Evolutionary conservation across 345 rosid species (phyloP).

Genomic region (Gossypium turneri): DNA sequence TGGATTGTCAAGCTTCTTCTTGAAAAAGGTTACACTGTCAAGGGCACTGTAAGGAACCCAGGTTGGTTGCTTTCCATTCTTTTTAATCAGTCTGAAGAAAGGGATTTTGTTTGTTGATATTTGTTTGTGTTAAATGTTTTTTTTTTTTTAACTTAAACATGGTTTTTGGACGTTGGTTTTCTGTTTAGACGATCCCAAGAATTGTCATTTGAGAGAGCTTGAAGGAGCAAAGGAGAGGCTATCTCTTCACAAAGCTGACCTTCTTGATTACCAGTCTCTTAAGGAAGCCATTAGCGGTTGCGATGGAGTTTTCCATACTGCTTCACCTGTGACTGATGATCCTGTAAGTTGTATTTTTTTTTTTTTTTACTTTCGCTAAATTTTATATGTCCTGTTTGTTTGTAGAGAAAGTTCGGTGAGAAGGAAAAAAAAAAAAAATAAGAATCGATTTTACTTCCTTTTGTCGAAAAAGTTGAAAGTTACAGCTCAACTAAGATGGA

Average conservation of each 20-base stretch:
- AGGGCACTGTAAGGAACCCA: conserved; percentile 87
- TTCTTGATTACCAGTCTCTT: conserved; percentile 67
- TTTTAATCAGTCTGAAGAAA: neutral
- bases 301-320: conserved; percentile 93
- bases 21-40: conserved; percentile 73
- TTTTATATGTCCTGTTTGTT: conserved; percentile 14
- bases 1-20: conserved; percentile 89
- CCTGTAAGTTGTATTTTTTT: conserved; percentile 48
- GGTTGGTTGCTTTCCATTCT: conserved; percentile 25
- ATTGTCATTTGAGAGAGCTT: conserved; percentile 74
- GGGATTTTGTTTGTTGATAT: neutral
- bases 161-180: neutral
- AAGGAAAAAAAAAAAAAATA: neutral
- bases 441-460: neutral
- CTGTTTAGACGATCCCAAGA: conserved; percentile 71
- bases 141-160: neutral
- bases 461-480: neutral
- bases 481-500: neutral
- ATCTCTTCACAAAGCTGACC: conserved; percentile 67
- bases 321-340: conserved; percentile 94
- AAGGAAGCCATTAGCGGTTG: conserved; percentile 69
- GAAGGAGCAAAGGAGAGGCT: conserved; percentile 89
- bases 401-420: conserved; percentile 19
- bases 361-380: neutral
- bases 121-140: neutral